Percentiles rank a stretch among this genome's conserved stretches.
Conservation (phyloP, 2,329 filamentous ascomycete species). For the Thyridium curvatum region DNA sequence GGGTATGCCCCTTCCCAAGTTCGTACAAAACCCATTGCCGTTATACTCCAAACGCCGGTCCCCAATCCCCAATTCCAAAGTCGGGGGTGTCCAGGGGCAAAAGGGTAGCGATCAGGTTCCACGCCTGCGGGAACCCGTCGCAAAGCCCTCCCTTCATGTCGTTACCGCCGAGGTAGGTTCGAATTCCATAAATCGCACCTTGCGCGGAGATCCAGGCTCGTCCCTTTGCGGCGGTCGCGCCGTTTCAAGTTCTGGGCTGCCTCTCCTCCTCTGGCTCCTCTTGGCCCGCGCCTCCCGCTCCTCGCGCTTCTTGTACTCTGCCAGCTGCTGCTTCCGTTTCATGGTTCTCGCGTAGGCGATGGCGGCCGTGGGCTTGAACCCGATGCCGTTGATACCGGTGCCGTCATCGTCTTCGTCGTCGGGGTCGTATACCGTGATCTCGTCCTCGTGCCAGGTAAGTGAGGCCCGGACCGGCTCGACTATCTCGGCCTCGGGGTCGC, state of each 20-base stretch:
- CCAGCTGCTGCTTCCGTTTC: constrained; percentile 54
- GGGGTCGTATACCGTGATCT: constrained; percentile 61
- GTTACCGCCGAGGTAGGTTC: constrained; percentile 4
- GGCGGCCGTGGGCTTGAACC: constrained; percentile 58
- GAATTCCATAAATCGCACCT: constrained; percentile 4
- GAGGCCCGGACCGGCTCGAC: constrained; percentile 50
- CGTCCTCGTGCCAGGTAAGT: constrained; percentile 62
- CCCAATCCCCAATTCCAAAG: neutral
- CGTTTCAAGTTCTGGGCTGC: too few species aligned
- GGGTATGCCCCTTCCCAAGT: neutral
- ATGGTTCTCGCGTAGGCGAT: constrained; percentile 50
- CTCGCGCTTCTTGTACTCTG: constrained; percentile 55
- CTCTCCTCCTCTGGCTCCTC: constrained; percentile 44
- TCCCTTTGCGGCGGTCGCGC: too few species aligned
- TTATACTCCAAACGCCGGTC: neutral
- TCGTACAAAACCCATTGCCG: neutral
- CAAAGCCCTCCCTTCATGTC: neutral
- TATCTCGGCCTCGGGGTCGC: constrained; percentile 28
- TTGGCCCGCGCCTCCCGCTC: constrained; percentile 52
- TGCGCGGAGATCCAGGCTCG: neutral
- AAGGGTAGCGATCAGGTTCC: neutral
- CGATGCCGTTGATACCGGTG: constrained; percentile 61
- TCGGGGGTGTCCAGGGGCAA: neutral
- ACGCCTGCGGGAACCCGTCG: too few species aligned
- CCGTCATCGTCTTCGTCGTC: constrained; percentile 62